Evolutionary conservation across 176 grass and related monocot genomes (phyloP).

Genomic region (Oryza rufipogon): DNA sequence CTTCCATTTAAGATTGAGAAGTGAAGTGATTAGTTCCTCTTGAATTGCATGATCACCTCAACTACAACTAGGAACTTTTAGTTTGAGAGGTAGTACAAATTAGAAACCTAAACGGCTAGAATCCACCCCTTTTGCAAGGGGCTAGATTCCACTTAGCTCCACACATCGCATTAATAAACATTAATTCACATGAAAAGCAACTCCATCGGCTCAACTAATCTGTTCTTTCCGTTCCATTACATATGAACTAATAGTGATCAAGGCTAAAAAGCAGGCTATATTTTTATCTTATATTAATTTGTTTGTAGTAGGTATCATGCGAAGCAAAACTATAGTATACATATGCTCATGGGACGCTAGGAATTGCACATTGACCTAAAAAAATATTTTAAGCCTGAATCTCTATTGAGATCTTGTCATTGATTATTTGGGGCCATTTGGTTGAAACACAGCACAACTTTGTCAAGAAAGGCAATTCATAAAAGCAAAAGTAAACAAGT

Average conservation of each 20-base stretch:
- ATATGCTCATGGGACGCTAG: neutral
- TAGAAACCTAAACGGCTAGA: neutral
- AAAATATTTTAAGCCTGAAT: neutral
- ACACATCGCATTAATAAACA: neutral
- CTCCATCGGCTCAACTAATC: neutral
- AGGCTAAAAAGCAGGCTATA: neutral
- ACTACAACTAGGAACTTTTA: neutral
- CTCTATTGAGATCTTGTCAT: neutral
- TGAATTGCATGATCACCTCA: neutral
- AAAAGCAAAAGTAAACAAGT: conserved; percentile 25
- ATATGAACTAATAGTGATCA: conserved; percentile 17
- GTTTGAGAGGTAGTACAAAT: neutral
- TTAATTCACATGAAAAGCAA: conserved; percentile 27
- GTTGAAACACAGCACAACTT: neutral
- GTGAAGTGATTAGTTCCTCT: neutral
- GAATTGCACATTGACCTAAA: neutral
- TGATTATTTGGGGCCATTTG: conserved; percentile 25
- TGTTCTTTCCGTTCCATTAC: conserved; percentile 9
- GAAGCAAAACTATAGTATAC: neutral
- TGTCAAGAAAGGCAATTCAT: conserved; percentile 29
- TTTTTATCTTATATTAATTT: neutral
- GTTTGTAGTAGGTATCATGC: neutral
- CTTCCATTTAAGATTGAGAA: neutral
- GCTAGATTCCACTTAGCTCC: conserved; percentile 11
- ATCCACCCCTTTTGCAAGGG: neutral